Evolutionary conservation across 2,329 filamentous ascomycete species (phyloP).

Genomic region (Botrytis elliptica): DNA sequence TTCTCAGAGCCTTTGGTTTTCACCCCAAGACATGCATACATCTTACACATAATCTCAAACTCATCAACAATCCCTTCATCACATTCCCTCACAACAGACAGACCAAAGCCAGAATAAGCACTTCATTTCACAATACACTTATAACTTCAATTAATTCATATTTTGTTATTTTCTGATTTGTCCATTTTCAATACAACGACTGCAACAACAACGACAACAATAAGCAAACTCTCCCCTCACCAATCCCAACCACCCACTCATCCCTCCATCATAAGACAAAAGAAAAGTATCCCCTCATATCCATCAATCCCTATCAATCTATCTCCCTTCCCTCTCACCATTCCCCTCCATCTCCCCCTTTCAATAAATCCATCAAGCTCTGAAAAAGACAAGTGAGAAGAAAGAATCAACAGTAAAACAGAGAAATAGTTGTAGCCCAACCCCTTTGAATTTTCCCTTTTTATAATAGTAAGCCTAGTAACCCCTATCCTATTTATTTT

Average conservation of each 20-base stretch:
- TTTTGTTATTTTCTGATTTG: neutral
- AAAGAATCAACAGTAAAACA: neutral
- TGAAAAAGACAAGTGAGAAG: neutral
- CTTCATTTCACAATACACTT: neutral
- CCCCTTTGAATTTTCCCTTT: neutral
- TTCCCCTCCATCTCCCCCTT: neutral
- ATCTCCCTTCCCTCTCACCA: neutral
- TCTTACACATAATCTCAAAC: neutral
- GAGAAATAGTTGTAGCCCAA: neutral
- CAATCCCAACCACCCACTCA: neutral
- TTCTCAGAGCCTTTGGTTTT: neutral
- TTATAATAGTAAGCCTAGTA: neutral
- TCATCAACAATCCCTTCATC: neutral
- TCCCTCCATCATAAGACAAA: neutral
- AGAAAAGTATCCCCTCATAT: neutral
- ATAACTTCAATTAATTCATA: neutral
- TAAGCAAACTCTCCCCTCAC: neutral
- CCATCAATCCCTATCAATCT: neutral
- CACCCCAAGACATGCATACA: neutral
- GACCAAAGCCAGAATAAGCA: neutral
- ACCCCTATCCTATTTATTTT: slow-evolving; percentile 3
- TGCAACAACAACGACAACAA: neutral
- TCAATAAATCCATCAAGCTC: neutral
- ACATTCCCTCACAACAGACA: neutral
- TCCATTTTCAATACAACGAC: neutral